Evolutionary conservation across 2,329 filamentous ascomycete species (phyloP), one percentile per base, ranked within the genome.

Genomic region (Phoma herbarum): DNA sequence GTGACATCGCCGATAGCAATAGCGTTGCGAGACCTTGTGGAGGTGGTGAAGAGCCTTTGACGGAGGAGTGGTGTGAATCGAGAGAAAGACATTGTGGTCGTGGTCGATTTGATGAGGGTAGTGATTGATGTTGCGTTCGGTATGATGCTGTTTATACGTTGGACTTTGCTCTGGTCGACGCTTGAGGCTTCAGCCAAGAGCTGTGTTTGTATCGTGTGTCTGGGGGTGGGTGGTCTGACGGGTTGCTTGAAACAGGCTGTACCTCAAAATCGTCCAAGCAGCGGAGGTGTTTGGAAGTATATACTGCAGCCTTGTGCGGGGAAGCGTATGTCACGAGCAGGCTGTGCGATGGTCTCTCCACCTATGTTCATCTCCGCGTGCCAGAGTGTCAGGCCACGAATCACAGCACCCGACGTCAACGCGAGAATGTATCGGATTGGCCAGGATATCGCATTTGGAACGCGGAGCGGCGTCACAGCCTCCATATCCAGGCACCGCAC

Each of bases 331-430:
- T 70, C 69, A 70, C 67, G 64, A 66, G 69, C 63, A 58, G 63
- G 65, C 66, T 70, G 64, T 66, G 63, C 65, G 50, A 64, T 56
- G 43, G 48, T 71, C 70, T 68, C 70, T 57, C 69, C 67, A 73
- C 70, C 58, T 51, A 59, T 48, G 46, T 51, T 59, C 65, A 66
- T 63, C 60, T 67, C 66, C 61, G 64, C 66, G 58, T 54, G 51
- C 48, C 64, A 59, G 60, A 61, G 62, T 46, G 57, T 75, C 70
- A 71, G 55, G 60, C 73, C 68, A 75, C 72, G 66, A 72, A 75
- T 74, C 69, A 74, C 62, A 68, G 53, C 61, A 70, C 59, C 57
- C 62, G 60, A 64, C 56, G 50, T 59, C 56, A 51, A 39, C 56
- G 56, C 61, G 50, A 58, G 55, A 58, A 58, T 48, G 55, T 48